Percentiles rank a stretch among this genome's conserved stretches.
Conservation (phyloP, 305 asterid species). For the Fraxinus baroniana region DNA sequence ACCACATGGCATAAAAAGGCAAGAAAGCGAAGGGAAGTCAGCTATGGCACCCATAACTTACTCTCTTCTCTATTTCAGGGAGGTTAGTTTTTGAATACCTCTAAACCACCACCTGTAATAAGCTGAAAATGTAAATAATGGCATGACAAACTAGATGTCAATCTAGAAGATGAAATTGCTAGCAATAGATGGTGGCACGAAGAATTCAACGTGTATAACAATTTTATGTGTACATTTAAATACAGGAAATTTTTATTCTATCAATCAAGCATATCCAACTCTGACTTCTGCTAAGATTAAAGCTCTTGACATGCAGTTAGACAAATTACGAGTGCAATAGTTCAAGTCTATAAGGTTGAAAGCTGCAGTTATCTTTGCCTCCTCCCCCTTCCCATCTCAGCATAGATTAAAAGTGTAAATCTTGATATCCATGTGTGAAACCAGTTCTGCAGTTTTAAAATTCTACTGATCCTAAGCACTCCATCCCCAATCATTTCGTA, state of each 20-base stretch:
- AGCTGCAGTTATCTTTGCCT: not conserved
- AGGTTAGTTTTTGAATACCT: conserved; percentile 75
- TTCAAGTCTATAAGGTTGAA: not conserved
- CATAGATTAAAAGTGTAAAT: too few species aligned
- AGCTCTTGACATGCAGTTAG: not conserved
- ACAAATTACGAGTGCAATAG: not conserved
- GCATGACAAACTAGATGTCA: not conserved
- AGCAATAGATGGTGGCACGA: conserved; percentile 12
- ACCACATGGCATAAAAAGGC: not conserved
- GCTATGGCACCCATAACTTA: conserved; percentile 25
- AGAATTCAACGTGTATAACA: not conserved
- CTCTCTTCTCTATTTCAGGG: conserved; percentile 90
- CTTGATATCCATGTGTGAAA: not conserved
- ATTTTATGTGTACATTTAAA: not conserved
- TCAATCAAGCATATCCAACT: not conserved
- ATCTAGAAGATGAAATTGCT: conserved; percentile 17
- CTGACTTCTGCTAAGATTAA: not conserved
- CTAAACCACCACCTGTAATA: conserved; percentile 77
- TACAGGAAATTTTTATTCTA: not conserved
- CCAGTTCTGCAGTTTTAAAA: not conserved
- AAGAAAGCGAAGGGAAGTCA: not conserved
- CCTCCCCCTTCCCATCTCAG: not conserved
- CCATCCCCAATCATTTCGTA: not conserved
- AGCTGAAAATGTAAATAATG: conserved; percentile 13
- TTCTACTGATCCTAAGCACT: not conserved